phyloP scores from a whole-genome alignment of 192 early-diverging fungal genomes.

The Tieghemiomyces parasiticus region DNA sequence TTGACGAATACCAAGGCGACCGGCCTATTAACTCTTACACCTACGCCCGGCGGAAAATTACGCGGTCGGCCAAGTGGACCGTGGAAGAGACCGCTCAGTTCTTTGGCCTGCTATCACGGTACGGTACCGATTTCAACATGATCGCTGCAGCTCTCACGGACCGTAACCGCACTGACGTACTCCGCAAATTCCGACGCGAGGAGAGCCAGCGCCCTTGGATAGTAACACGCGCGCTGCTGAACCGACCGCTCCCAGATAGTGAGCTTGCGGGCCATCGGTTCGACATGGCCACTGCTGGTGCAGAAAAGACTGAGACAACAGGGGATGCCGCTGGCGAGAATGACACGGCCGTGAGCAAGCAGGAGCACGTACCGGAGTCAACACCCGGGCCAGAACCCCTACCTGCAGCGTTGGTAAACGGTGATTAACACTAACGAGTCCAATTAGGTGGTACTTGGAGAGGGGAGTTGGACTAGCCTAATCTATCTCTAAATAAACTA shows the following conservation, averaged over 20 bases:
- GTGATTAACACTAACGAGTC: too few relatives aligned
- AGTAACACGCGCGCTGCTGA: conserved; percentile 3
- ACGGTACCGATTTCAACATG: conserved; percentile 30
- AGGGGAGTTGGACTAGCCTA: too few relatives aligned
- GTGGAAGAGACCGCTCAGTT: conserved; percentile 24
- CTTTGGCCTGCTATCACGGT: conserved; percentile 20
- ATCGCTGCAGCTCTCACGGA: conserved; percentile 18
- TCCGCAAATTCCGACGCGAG: conserved; percentile 30
- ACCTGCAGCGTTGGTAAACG: too few relatives aligned
- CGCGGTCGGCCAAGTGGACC: conserved; percentile 21
- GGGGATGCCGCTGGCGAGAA: too few relatives aligned
- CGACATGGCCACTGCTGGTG: too few relatives aligned
- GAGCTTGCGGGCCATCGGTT: too few relatives aligned
- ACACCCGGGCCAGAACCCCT: too few relatives aligned
- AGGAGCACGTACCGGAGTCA: too few relatives aligned
- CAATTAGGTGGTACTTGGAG: too few relatives aligned
- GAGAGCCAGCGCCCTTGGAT: conserved; percentile 13
- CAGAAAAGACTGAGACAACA: too few relatives aligned
- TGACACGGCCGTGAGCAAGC: too few relatives aligned
- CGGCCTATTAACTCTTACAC: conserved; percentile 27
- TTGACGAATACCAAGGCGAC: conserved; percentile 22
- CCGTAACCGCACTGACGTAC: conserved; percentile 24
- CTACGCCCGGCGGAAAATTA: conserved; percentile 18
- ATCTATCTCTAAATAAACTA: too few relatives aligned
- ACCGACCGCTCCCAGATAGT: conserved; percentile 1